These are phyloP conservation scores for Diplodia scrobiculata DNA, from an alignment of 2,329 filamentous ascomycete species.

Conservation along the genomic window DNA sequence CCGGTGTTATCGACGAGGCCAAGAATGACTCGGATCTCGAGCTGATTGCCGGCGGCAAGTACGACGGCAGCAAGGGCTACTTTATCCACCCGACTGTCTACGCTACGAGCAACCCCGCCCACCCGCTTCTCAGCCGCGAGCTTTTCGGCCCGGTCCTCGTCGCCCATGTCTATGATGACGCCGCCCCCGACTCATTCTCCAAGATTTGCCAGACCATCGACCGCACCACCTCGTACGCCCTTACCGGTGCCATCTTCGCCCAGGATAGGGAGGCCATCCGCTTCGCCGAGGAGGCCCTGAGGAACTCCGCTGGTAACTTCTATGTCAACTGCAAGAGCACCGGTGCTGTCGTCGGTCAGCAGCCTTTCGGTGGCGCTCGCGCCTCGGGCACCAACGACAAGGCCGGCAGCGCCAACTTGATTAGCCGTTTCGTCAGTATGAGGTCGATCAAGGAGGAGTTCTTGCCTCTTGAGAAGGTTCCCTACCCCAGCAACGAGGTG, in stretches of 20 bases:
- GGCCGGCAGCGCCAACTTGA: conserved; percentile 56
- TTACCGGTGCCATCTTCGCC: conserved; percentile 77
- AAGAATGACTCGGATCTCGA: conserved; percentile 73
- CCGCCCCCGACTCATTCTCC: conserved; percentile 58
- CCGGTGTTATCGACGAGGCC: conserved; percentile 74
- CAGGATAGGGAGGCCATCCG: conserved; percentile 66
- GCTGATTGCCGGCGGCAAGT: conserved; percentile 72
- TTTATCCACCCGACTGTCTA: conserved; percentile 85
- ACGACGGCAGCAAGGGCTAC: conserved; percentile 77
- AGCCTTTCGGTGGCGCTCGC: conserved; percentile 58
- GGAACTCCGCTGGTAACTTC: conserved; percentile 78
- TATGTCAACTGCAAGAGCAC: conserved; percentile 82
- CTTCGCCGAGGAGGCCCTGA: conserved; percentile 69
- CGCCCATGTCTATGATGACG: conserved; percentile 76
- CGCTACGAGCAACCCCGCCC: conserved; percentile 69
- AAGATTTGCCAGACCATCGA: conserved; percentile 67
- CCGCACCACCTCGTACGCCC: conserved; percentile 71
- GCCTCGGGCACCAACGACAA: conserved; percentile 62
- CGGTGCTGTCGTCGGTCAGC: conserved; percentile 54
- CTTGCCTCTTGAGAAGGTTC: conserved; percentile 50
- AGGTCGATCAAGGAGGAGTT: conserved; percentile 61
- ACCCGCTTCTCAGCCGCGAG: conserved; percentile 74
- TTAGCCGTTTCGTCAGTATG: conserved; percentile 59
- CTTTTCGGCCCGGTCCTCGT: conserved; percentile 80
- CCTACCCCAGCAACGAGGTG: conserved; percentile 57